Evolutionary conservation across 306 rosid species (phyloP), one percentile per base, ranked within the genome.

Genomic region (Rosa persica): DNA sequence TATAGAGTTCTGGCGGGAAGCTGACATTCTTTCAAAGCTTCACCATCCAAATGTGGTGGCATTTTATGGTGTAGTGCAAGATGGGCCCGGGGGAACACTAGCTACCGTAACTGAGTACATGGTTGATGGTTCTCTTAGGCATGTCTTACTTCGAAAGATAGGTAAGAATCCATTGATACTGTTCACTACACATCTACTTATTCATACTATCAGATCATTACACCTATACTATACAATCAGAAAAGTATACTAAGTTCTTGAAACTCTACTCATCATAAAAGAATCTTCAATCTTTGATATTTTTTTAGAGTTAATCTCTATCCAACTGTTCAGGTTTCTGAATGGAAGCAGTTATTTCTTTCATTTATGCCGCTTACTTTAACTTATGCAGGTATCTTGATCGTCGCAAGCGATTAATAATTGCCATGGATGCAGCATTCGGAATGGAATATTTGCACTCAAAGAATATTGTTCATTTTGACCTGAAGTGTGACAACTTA

Each of bases 11-110:
- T 93, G 96, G 98, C 84, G 98, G 70, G 98, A 93, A 87, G 98
- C 98, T 65, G 94, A 86, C 82, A 93, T 93, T 79, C 98, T 91
- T 76, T 93, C 98, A 70, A 91, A 91, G 88, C 98, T 93, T 87
- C 96, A 93, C 78, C 98, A 93, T 86, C 98, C 98, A 74, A 93
- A 93, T 86, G 98, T 93, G 40, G 94, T 93, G 34, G 94, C 98
- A 47, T 93, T 93, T 76, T 93, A 93, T 86, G 98, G 98, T 73
- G 94, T 93, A 43, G 98, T 93, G 81, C 94, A 89, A 83, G 96
- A 93, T 86, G 96, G 98, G 67, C 94, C 96, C 15, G 96, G 98
- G 60, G 94, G 87, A 57, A 93, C 96, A 43, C 82, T 93, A 47
- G 98, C 98, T 12, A 91, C 98, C 19, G 96, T 93, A 65, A 75